Evolutionary conservation across 2,329 filamentous ascomycete genomes (phyloP).

Genomic region (Colletotrichum ledebouriae): DNA sequence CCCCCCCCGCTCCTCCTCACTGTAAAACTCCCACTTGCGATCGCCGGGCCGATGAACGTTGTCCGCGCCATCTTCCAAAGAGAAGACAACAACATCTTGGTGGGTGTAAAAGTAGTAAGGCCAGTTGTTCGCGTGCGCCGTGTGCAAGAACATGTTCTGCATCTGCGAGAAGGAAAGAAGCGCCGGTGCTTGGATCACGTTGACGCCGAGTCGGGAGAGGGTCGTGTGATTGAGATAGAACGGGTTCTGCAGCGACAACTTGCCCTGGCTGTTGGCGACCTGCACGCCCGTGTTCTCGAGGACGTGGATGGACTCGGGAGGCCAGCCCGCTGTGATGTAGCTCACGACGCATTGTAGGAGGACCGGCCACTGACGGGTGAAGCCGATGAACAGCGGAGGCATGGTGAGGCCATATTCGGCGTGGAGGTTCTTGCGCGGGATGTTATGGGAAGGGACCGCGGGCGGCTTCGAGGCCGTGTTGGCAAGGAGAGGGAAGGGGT

Average conservation of each 20-base stretch:
- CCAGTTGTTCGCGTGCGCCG: slow-evolving; percentile 60
- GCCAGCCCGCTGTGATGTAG: slow-evolving; percentile 72
- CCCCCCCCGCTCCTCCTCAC: slow-evolving; percentile 35
- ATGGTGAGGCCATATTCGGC: slow-evolving; percentile 54
- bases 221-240: slow-evolving; percentile 68
- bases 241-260: slow-evolving; percentile 66
- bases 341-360: slow-evolving; percentile 68
- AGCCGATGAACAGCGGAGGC: slow-evolving; percentile 70
- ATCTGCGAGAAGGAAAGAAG: slow-evolving; percentile 68
- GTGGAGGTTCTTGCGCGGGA: slow-evolving; percentile 54
- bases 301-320: slow-evolving; percentile 67
- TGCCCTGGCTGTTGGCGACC: slow-evolving; percentile 62
- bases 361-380: slow-evolving; percentile 68
- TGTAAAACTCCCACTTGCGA: slow-evolving; percentile 42
- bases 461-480: slow-evolving; percentile 49
- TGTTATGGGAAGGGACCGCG: slow-evolving; percentile 60
- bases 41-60: slow-evolving; percentile 40
- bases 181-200: slow-evolving; percentile 64
- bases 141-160: slow-evolving; percentile 66
- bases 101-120: slow-evolving; percentile 69
- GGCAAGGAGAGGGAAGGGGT: slow-evolving; percentile 59
- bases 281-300: slow-evolving; percentile 72
- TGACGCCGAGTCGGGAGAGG: slow-evolving; percentile 65
- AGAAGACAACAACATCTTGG: slow-evolving; percentile 64
- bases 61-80: slow-evolving; percentile 52